Conservation (phyloP, 305 asterid genomes). For the Fraxinus albicans region DNA sequence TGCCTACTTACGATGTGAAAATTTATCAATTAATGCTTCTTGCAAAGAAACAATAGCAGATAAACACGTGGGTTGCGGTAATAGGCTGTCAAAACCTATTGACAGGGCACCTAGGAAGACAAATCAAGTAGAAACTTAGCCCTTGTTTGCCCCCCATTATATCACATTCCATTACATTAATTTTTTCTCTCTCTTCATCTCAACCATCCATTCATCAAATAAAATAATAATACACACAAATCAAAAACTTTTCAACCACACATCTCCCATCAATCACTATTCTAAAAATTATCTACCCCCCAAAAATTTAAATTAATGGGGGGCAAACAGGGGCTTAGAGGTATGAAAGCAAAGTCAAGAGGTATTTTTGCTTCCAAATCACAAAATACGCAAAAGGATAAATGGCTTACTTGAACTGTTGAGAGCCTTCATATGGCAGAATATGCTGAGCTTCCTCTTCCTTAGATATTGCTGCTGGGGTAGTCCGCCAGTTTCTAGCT, state of each 20-base stretch:
- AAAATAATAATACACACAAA: too few species aligned
- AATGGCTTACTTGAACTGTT: background rate
- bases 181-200: too few species aligned
- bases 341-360: background rate
- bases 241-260: too few species aligned
- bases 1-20: background rate
- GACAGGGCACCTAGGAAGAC: background rate
- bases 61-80: background rate
- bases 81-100: background rate
- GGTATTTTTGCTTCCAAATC: background rate
- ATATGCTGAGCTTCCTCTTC: conserved; percentile 3
- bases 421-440: background rate
- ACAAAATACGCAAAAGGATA: background rate
- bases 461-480: background rate
- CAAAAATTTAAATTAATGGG: too few species aligned
- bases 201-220: too few species aligned
- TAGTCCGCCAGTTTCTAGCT: background rate
- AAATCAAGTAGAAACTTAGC: background rate
- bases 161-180: too few species aligned
- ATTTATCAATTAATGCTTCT: background rate
- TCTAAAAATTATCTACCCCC: too few species aligned
- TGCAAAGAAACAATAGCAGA: background rate
- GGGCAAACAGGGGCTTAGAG: too few species aligned
- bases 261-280: too few species aligned
- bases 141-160: too few species aligned